Base-by-base conservation (phyloP, 2,329 filamentous ascomycete genomes). In the Sphaerulina vaccinii region DNA sequence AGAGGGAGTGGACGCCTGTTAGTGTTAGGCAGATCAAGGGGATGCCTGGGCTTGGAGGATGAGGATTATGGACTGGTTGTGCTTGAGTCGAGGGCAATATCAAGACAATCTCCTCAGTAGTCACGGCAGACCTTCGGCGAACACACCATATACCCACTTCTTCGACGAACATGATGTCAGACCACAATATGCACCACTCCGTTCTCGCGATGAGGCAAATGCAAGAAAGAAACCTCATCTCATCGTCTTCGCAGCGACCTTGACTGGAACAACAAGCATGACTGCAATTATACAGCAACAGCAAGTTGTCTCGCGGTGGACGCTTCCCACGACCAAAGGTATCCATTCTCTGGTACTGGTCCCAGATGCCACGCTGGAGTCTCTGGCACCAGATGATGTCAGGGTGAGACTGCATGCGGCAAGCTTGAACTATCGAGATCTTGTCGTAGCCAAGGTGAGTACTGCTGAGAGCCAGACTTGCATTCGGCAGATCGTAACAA, bases 351-450 rank as follows among this genome's bases (percentile, higher is more conserved):
- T 57, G 43, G 42, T 36, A 45, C 45, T 57, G 49, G 51, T 49
- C 51, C 51, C 22, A 29, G 41, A 53, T 52, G 49, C 55, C 49
- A 53, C 53, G 53, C 53, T 53, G 52, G 47, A 35, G 35, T 51
- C 33, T 16, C 49, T 39, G 52, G 55, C 21, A 47, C 52, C 51
- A 41, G 44, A 58, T 52, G 53, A 60, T 21, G 59, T 60, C 2
- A 13, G 52, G 11, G 55, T 60, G 19, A 45, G 51, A 42, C 18
- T 75, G 50, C 65, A 72, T 50, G 71, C 69, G 16, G 70, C 67
- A 2, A 73, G 71, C 5, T 63, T 75, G 41, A 74, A 74, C 59
- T 74, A 70, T 60, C 68, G 72, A 22, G 72, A 74, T 52, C 63
- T 74, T 15, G 65, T 70, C 51, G 72, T 75, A 41, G 67, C 69